These are phyloP conservation scores for Taphrina deformans DNA, from an alignment of 1,139 yeast species.

Conservation along the genomic window DNA sequence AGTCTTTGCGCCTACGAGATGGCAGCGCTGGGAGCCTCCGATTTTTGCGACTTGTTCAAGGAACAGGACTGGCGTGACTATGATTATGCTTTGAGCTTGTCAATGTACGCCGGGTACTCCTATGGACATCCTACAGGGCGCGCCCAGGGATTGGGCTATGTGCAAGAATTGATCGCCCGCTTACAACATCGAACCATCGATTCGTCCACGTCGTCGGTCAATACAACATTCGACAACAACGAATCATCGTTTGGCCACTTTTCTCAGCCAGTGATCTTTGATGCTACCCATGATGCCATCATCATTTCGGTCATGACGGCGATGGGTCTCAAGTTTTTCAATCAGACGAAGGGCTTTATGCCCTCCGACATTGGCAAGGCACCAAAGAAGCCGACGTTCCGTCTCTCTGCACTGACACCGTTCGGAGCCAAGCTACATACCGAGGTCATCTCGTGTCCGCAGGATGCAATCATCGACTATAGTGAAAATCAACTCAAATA, in stretches of 20 bases:
- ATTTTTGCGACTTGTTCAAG: conserved; percentile 53
- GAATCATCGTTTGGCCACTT: neutral
- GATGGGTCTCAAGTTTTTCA: neutral
- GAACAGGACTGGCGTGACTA: conserved; percentile 54
- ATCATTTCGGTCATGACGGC: conserved; percentile 1
- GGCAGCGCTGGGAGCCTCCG: conserved; percentile 52
- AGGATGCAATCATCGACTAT: neutral
- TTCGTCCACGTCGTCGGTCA: conserved; percentile 4
- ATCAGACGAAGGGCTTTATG: conserved; percentile 3
- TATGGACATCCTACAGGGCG: conserved; percentile 48
- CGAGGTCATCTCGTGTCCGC: conserved; percentile 6
- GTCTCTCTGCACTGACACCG: neutral
- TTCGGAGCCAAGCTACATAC: conserved; percentile 9
- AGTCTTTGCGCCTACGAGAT: conserved; percentile 54
- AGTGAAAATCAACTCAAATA: neutral
- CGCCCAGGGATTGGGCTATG: conserved; percentile 50
- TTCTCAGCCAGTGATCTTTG: neutral
- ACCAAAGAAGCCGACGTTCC: neutral
- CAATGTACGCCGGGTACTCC: conserved; percentile 47
- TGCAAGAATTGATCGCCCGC: conserved; percentile 48
- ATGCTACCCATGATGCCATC: conserved; percentile 13
- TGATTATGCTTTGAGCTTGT: conserved; percentile 51
- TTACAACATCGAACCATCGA: conserved; percentile 37
- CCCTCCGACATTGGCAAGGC: conserved; percentile 2
- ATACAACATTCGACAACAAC: neutral